A percentile compares a stretch with the other conserved stretches of the same genome.
phyloP scores from a whole-genome alignment of 768 basidiomycete genomes.

The Austroboletus festivus region DNA sequence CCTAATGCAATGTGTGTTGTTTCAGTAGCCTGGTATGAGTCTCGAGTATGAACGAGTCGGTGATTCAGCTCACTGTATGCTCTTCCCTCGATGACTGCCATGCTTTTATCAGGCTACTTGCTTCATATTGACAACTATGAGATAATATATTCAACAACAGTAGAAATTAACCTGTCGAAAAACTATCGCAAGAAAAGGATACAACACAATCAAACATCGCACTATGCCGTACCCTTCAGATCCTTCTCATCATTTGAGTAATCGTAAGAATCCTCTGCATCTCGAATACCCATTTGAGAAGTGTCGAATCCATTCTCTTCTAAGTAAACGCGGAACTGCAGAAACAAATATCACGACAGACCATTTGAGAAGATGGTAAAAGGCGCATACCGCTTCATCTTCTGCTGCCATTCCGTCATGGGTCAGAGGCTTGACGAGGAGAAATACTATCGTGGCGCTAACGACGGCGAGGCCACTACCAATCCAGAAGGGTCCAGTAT shows the following conservation, averaged over 20 bases:
- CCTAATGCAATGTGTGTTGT: no score
- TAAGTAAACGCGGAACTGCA: constrained; percentile 79
- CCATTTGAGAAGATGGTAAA: not conserved
- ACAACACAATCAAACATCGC: constrained; percentile 1
- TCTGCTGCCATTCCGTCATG: constrained; percentile 80
- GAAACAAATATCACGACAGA: constrained; percentile 1
- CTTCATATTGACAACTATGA: not conserved
- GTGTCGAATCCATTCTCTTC: constrained; percentile 78
- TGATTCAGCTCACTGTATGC: no score
- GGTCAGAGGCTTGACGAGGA: constrained; percentile 71
- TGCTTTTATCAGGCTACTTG: not conserved
- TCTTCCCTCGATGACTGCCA: no score
- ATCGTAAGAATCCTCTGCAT: constrained; percentile 23
- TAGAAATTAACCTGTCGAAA: not conserved
- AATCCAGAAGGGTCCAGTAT: constrained; percentile 87
- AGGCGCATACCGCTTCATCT: constrained; percentile 53
- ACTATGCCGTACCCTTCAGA: constrained; percentile 9
- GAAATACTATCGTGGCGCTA: constrained; percentile 67
- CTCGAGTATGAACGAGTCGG: no score
- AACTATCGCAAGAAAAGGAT: not conserved
- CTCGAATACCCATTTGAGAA: constrained; percentile 58
- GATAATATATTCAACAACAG: not conserved
- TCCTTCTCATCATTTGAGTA: constrained; percentile 20
- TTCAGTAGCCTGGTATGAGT: no score
- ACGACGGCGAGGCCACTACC: constrained; percentile 81